Evolutionary conservation across 1,284 basidiomycete genomes (phyloP).

Genomic region (Tranzscheliella williamsii): DNA sequence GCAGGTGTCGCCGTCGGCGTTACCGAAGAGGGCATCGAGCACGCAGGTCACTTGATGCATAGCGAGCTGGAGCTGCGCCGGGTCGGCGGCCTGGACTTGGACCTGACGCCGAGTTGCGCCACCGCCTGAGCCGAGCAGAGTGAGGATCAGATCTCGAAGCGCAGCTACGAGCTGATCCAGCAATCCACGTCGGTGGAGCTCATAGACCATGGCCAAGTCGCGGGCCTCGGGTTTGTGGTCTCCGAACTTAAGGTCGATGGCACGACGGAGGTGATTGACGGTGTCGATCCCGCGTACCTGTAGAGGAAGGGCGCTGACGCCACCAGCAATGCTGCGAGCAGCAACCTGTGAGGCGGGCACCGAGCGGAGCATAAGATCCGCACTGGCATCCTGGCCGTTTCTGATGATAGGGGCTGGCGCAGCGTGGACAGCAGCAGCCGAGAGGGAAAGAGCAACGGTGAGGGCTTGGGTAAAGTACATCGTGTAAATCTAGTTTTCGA

Average conservation of each 20-base stretch:
- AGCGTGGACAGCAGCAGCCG: conserved; percentile 26
- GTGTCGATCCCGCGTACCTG: conserved; percentile 26
- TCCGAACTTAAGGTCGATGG: conserved; percentile 24
- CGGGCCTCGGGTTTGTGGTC: conserved; percentile 26
- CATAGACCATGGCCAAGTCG: conserved; percentile 28
- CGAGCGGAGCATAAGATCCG: conserved; percentile 15
- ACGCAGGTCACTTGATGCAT: conserved; percentile 41
- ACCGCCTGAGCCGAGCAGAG: conserved; percentile 33
- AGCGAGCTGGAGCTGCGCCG: conserved; percentile 26
- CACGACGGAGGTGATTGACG: conserved; percentile 16
- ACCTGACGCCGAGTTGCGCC: conserved; percentile 23
- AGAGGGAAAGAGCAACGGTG: conserved; percentile 36
- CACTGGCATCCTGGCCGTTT: neutral
- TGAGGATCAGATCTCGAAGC: conserved; percentile 34
- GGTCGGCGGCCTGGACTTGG: neutral
- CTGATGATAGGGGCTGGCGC: conserved; percentile 2
- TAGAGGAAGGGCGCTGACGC: conserved; percentile 17
- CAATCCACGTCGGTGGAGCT: conserved; percentile 39
- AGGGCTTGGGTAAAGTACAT: conserved; percentile 46
- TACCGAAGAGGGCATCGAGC: conserved; percentile 38
- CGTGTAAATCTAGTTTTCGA: conserved; percentile 3
- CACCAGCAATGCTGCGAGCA: conserved; percentile 3
- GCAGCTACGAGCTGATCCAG: conserved; percentile 44
- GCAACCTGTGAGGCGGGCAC: conserved; percentile 15
- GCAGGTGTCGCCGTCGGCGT: conserved; percentile 19